Base-by-base conservation (phyloP, 2,329 filamentous ascomycete genomes). In the Trichoderma harzianum region DNA sequence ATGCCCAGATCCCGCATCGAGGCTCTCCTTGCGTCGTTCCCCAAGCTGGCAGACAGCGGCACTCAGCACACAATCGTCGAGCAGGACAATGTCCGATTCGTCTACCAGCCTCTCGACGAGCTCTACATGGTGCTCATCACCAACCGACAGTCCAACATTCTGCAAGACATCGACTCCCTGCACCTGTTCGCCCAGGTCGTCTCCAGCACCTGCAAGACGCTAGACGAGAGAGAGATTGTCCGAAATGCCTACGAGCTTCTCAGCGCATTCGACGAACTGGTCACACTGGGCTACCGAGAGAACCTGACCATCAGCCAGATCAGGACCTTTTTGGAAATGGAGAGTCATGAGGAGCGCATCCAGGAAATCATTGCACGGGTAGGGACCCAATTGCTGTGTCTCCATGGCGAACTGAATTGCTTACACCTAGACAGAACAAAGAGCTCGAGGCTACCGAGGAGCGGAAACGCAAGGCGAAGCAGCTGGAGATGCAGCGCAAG, bases 51-150 rank as follows among this genome's bases (percentile, higher is more conserved):
- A 79, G 95, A 98, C 83, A 94, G 93, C 74, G 93, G 95, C 73
- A 98, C 94, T 67, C 96, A 99, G 84, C 96, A 99, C 83, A 99
- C 96, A 32, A 99, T 93, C 7, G 95, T 98, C 78, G 96, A 99
- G 84, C 95, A 98, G 84, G 97, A 99, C 86, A 98, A 97, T 86
- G 96, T 99, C 79, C 95, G 96, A 85, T 99, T 98, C 81, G 96
- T 99, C 72, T 99, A 99, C 87, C 96, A 99, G 83, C 97, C 96
- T 73, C 89, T 99, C 75, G 97, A 99, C 84, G 97, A 99, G 86
- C 91, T 99, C 75, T 99, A 99, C 89, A 98, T 99, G 90, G 95
- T 99, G 76, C 90, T 99, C 79, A 98, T 99, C 84, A 99, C 97
- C 82, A 99, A 99, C 87, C 93, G 94, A 78, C 96, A 98, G 86